Evolutionary conservation across 768 basidiomycete species (phyloP).

Genomic region (Exsudoporus frostii): DNA sequence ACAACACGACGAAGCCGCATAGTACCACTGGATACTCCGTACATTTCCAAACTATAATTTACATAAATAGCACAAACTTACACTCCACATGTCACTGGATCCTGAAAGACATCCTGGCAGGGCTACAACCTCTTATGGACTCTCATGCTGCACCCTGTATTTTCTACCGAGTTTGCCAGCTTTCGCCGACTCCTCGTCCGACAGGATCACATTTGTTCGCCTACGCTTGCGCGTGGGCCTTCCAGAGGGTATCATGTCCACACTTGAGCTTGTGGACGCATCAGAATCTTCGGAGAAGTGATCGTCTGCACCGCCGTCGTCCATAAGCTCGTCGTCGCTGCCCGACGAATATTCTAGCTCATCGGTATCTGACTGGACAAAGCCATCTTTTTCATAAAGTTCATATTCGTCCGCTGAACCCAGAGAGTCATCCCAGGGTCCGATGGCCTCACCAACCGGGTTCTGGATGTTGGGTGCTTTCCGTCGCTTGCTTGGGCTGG

Average conservation of each 20-base stretch:
- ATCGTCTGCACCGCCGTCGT: neutral
- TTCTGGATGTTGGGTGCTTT: constrained; percentile 4
- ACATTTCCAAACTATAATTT: neutral
- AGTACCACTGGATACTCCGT: neutral
- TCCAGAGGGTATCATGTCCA: neutral
- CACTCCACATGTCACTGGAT: neutral
- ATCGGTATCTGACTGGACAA: constrained; percentile 5
- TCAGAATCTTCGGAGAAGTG: neutral
- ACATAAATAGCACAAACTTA: neutral
- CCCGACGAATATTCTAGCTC: neutral
- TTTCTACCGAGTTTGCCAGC: neutral
- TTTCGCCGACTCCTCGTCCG: neutral
- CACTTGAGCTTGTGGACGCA: neutral
- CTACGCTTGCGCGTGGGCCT: neutral
- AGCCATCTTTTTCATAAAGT: constrained; percentile 3
- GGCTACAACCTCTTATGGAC: neutral
- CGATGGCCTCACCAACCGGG: constrained; percentile 14
- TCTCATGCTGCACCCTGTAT: constrained; percentile 2
- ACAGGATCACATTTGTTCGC: neutral
- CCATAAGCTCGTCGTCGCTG: neutral
- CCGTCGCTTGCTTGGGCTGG: constrained; percentile 1
- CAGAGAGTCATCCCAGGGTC: constrained; percentile 8
- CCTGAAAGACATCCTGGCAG: neutral
- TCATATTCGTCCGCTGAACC: constrained; percentile 13
- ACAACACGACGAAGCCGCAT: neutral